Conservation (phyloP, 345 rosid species). For the Eucalyptus marginata region DNA sequence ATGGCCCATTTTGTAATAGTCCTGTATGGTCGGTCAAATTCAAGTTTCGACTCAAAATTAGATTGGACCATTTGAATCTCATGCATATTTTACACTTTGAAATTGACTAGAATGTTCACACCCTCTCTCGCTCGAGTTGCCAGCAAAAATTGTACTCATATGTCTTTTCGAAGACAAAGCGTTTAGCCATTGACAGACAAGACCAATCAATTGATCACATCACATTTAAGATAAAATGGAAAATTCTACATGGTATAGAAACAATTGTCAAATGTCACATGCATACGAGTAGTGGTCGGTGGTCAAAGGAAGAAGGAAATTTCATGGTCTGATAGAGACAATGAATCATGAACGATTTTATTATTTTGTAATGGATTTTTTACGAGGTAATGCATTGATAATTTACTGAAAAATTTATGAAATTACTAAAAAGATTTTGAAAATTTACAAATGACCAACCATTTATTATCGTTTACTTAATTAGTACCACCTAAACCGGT, state of each 20-base stretch:
- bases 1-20: neutral
- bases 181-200: neutral
- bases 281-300: neutral
- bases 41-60: neutral
- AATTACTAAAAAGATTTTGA: neutral
- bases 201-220: neutral
- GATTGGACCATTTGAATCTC: neutral
- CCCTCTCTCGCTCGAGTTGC: neutral
- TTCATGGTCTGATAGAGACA: neutral
- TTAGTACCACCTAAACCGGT: neutral
- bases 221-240: neutral
- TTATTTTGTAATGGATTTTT: neutral
- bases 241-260: neutral
- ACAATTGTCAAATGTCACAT: neutral
- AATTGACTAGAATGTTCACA: neutral
- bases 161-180: neutral
- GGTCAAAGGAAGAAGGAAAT: neutral
- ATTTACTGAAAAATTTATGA: neutral
- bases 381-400: neutral
- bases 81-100: neutral
- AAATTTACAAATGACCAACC: neutral
- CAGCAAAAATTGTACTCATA: neutral
- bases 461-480: neutral
- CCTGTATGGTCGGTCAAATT: neutral
- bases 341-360: neutral